A percentile compares a stretch with the other conserved stretches of the same genome.
phyloP scores from a whole-genome alignment of 345 rosid species.

The Citrus cavaleriei region DNA sequence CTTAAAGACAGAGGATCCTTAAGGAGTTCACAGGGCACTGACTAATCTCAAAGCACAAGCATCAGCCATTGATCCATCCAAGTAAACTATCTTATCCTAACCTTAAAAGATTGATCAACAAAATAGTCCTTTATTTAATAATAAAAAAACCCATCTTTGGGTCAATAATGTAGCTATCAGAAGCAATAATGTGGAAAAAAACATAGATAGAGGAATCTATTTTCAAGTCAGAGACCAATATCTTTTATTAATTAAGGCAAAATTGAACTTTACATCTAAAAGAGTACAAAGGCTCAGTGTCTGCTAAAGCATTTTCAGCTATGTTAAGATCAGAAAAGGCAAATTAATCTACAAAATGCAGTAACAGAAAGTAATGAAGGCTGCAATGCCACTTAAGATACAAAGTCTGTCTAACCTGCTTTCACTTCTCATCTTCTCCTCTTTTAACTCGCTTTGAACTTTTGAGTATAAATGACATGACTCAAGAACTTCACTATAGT shows the following conservation, averaged over 20 bases:
- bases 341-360: constrained; percentile 42
- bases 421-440: constrained; percentile 74
- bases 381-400: constrained; percentile 61
- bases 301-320: constrained; percentile 18
- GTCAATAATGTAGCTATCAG: not conserved
- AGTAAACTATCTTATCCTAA: not conserved
- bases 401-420: constrained; percentile 61
- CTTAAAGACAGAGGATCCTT: not conserved
- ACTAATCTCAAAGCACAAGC: not conserved
- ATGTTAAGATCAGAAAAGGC: not conserved
- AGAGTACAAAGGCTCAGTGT: not conserved
- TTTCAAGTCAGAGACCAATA: not conserved
- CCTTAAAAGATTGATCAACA: not conserved
- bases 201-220: no score
- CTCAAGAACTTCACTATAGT: constrained; percentile 68
- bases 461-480: constrained; percentile 63
- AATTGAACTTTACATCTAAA: constrained; percentile 29
- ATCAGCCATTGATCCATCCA: not conserved
- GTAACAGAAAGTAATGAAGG: constrained; percentile 57
- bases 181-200: not conserved
- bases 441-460: constrained; percentile 58
- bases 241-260: constrained; percentile 23
- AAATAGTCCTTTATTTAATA: not conserved
- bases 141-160: not conserved
- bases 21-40: not conserved